A percentile compares a stretch with the other conserved stretches of the same genome.
Evolutionary conservation across 108 stramenopile genomes (phyloP).

Genomic region (Cylindrotheca fusiformis): DNA sequence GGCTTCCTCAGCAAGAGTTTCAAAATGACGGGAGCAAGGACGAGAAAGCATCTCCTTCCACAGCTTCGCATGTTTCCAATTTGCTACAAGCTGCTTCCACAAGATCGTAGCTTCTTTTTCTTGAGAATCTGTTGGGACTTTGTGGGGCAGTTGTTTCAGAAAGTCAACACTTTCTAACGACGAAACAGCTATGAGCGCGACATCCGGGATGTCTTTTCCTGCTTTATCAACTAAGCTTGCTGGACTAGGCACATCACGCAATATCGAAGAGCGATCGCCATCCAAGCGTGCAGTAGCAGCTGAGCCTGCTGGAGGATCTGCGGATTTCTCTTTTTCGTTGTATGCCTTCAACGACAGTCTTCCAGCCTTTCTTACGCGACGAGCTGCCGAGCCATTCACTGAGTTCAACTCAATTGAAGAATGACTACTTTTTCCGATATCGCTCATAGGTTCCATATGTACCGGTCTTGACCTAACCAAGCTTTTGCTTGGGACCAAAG

Average conservation of each 20-base stretch:
- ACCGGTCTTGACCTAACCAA: too few relatives aligned
- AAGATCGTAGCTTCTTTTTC: not conserved
- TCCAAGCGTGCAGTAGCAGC: too few relatives aligned
- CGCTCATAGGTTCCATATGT: too few relatives aligned
- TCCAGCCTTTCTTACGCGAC: too few relatives aligned
- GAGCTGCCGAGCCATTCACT: too few relatives aligned
- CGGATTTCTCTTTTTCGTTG: not conserved
- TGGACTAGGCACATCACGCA: too few relatives aligned
- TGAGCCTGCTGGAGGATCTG: too few relatives aligned
- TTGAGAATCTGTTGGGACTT: not conserved
- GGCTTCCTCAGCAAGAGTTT: not conserved
- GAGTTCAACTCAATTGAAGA: too few relatives aligned
- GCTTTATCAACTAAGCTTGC: slow-evolving; percentile 15
- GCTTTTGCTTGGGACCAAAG: too few relatives aligned
- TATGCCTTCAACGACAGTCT: not conserved
- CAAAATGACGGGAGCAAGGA: slow-evolving; percentile 16
- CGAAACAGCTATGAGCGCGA: slow-evolving; percentile 29
- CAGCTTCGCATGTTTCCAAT: slow-evolving; percentile 38
- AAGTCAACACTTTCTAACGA: slow-evolving; percentile 33
- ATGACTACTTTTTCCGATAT: too few relatives aligned
- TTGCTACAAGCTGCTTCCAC: slow-evolving; percentile 39
- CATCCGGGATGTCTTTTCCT: slow-evolving; percentile 15
- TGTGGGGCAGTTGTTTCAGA: slow-evolving; percentile 2
- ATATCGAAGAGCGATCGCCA: too few relatives aligned
- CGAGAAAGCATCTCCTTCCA: slow-evolving; percentile 28